Percentiles rank a stretch among this genome's conserved stretches.
Conservation (phyloP, 2,329 filamentous ascomycete species). For the Fusarium burgessii region DNA sequence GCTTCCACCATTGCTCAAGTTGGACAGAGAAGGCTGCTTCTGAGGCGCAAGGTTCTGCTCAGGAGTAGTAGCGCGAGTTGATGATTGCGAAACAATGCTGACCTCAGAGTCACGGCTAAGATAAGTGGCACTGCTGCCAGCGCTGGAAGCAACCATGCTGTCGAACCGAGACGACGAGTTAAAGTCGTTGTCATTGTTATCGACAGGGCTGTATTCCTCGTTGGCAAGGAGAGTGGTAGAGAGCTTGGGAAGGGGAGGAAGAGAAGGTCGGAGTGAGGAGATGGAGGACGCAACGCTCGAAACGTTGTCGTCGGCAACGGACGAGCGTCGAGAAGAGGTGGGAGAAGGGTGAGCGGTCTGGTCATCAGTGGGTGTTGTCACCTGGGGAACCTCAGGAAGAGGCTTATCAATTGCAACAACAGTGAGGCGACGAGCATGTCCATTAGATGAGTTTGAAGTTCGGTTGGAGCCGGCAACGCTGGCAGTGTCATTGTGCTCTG, state of each 20-base stretch:
- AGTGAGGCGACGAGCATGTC: constrained; percentile 53
- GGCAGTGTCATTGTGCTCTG: constrained; percentile 53
- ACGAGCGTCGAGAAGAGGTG: constrained; percentile 58
- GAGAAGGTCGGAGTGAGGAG: constrained; percentile 60
- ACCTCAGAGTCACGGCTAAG: constrained; percentile 84
- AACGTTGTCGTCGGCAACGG: constrained; percentile 56
- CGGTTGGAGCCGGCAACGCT: constrained; percentile 56
- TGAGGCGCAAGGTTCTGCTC: constrained; percentile 70
- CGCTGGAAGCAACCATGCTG: constrained; percentile 79
- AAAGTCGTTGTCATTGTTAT: constrained; percentile 64
- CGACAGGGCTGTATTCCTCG: constrained; percentile 62
- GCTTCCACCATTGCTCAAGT: constrained; percentile 75
- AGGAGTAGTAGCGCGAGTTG: constrained; percentile 89
- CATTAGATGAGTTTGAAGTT: constrained; percentile 53
- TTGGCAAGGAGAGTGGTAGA: constrained; percentile 62
- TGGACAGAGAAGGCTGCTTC: constrained; percentile 72
- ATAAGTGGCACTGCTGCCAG: constrained; percentile 82
- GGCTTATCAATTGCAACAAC: constrained; percentile 72
- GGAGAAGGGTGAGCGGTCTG: constrained; percentile 51
- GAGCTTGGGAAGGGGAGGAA: constrained; percentile 69
- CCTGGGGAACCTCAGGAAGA: constrained; percentile 72
- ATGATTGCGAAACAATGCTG: constrained; percentile 83
- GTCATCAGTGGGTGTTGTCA: constrained; percentile 55
- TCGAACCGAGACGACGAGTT: constrained; percentile 69
- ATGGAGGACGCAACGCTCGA: constrained; percentile 60